Base-by-base conservation (phyloP, 495 filamentous ascomycete species). In the Penicillium riverlandense region DNA sequence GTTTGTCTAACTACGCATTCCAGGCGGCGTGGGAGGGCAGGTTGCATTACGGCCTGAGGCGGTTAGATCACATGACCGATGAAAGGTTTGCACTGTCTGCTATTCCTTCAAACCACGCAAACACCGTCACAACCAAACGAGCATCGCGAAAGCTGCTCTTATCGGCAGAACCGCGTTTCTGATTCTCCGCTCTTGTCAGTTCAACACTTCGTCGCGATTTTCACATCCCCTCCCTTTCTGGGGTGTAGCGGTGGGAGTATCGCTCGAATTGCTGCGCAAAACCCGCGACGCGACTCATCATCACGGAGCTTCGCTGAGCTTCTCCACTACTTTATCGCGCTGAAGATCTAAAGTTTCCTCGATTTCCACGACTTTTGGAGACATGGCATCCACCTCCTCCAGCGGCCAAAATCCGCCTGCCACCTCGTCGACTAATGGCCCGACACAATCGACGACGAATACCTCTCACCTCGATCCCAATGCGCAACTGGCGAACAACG, bases 1-100 rank as follows among this genome's bases (percentile, higher is more conserved):
- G 22, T 3, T 22, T 3, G 2, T 22, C 22, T 22, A 6, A 6
- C 22, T 22, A 0, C 22, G 2, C 22, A 22, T 22, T 22, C 22
- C 22, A 4, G 22, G 22, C 22, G 22, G 15, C 15, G 15, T 16
- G 15, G 1, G 15, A 33, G 31, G n/a, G 9, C 29, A 16, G 11
- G 8, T 8, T 12, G 27, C 31, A 9, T 2, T 34, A n/a, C 10
- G 6, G 42, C 41, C 39, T 48, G 38, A 43, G 29, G 40, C 22
- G 4, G 27, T 10, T 30, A 14, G 6, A 14, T 16, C 49, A 52
- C 40, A 36, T 52, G 48, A 37, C 42, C 10, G 13, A 16, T 29
- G 40, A 49, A 59, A 43, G 62, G 67, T 71, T 73, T 73, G 69
- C 69, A 73, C 46, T 70, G 69, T 73, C 66, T 73, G 67, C 49